Evolutionary conservation across 208 protist species (phyloP), one percentile per base, ranked within the genome.

Genomic region (Leishmania turanica): DNA sequence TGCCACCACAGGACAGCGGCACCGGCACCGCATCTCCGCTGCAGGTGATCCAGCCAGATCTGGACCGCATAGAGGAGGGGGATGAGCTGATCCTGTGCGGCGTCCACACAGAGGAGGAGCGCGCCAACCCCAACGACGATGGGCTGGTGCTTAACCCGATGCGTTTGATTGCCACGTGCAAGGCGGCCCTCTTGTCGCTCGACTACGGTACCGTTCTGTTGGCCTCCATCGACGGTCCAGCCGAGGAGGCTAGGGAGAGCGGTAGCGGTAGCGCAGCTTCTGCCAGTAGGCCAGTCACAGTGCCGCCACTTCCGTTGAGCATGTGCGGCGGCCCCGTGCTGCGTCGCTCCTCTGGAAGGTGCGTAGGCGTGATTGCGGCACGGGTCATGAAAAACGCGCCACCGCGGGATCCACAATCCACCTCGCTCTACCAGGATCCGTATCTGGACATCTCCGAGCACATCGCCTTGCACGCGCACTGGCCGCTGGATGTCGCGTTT

Each of bases 281-380:
- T 27, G n/a, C 58, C 7, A 62, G 47, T 4, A 37, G 62, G 42
- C 8, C n/a, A 21, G 47, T 75, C 4, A 65, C 31, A 54, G 75
- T 79, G 65, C 78, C 80, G 24, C 77, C 84, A 65, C 84, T 96
- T 37, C 80, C 84, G 54, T 78, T 96, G 54, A 95, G 93, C 77
- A 95, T 97, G 89, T 96, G 92, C 64, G 95, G 95, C 21, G 95
- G 93, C 6, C 92, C 95, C n/a, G 95, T 97, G 8, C 69, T 97
- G 54, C 88, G 95, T n/a, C 91, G 88, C 68, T 88, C 87, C 56
- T 89, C 80, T 37, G 93, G 95, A 34, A 93, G 91, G 80, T 94
- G 90, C 66, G 95, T 97, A n/a, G 95, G 95, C n/a, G 93, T 96
- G 51, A 85, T 94, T 47, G 95, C 91, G 15, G 95, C 95, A n/a